Conservation (phyloP, 345 rosid species). For the Lumnitzera littorea region DNA sequence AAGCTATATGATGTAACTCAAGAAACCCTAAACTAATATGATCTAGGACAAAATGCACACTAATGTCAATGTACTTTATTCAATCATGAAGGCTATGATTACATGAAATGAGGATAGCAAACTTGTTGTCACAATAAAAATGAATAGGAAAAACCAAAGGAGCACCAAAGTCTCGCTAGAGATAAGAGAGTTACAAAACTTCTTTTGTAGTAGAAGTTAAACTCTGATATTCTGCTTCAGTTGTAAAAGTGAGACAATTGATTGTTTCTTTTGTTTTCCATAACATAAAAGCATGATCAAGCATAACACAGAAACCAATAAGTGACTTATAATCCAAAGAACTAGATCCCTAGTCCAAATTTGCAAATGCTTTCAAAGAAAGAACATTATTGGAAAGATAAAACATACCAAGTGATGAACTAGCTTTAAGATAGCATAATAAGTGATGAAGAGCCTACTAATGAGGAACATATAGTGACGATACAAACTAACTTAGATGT, state of each 20-base stretch:
- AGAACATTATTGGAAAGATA: background rate
- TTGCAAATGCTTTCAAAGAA: background rate
- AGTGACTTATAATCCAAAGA: background rate
- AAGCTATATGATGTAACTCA: background rate
- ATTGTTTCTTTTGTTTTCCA: constrained; percentile 1
- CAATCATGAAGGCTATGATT: background rate
- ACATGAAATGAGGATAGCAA: background rate
- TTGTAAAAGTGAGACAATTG: background rate
- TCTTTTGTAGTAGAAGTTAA: background rate
- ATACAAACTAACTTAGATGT: background rate
- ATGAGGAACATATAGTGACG: background rate
- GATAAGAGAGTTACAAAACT: background rate
- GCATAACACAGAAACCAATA: background rate
- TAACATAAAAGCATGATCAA: background rate
- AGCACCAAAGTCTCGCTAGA: background rate
- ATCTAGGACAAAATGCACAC: background rate
- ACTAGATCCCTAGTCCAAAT: background rate
- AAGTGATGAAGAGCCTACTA: background rate
- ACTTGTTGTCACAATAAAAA: background rate
- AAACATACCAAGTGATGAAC: background rate
- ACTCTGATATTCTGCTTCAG: background rate
- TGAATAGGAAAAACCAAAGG: no score
- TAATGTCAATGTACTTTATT: background rate
- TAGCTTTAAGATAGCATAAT: background rate
- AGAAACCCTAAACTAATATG: background rate